Conservation (phyloP, 148 eudicot species). For the Camellia sinensis region DNA sequence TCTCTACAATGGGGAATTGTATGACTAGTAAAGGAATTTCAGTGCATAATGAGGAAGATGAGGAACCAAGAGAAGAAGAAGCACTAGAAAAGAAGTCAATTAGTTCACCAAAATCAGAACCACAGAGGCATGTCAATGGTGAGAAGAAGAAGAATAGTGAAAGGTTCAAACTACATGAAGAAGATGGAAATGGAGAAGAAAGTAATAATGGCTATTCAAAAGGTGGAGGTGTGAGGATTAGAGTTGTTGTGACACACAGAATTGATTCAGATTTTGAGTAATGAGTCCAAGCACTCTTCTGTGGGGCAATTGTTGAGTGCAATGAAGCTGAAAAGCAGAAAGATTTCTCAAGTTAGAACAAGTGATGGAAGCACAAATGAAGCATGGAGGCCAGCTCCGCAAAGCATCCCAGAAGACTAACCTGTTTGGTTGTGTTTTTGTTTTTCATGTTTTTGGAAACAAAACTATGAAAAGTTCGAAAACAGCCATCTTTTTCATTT, state of each 20-base stretch:
- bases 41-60: background rate
- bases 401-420: constrained; percentile 15
- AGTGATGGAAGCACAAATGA: background rate
- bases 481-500: too few relatives aligned
- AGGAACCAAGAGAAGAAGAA: background rate
- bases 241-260: constrained; percentile 20
- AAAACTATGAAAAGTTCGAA: too few relatives aligned
- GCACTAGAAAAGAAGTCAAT: background rate
- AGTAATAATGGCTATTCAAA: background rate
- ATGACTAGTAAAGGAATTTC: background rate
- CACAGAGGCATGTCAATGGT: background rate
- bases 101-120: background rate
- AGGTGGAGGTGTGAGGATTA: constrained; percentile 18
- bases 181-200: background rate
- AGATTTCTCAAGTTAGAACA: background rate
- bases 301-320: constrained; percentile 8
- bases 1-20: constrained; percentile 14
- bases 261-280: constrained; percentile 12
- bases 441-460: too few relatives aligned
- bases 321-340: constrained; percentile 8
- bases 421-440: background rate
- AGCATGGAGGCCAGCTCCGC: constrained; percentile 10
- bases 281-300: background rate
- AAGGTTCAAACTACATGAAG: background rate
- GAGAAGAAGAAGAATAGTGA: background rate